phyloP scores from a whole-genome alignment of 75 land plant species.

The Selaginella tamariscina region DNA sequence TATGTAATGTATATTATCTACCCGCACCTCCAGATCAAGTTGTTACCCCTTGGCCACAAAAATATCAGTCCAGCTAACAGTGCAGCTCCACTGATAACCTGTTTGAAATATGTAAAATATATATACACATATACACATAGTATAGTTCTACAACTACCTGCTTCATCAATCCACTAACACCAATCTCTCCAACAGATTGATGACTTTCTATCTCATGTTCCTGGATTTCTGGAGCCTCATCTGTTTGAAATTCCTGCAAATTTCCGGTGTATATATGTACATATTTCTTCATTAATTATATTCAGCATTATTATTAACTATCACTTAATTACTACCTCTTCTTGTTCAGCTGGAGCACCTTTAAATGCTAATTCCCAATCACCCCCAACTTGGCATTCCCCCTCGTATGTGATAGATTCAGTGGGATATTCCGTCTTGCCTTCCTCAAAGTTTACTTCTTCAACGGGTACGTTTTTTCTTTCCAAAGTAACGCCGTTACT shows the following conservation, averaged over 20 bases:
- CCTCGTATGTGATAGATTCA: too few species aligned
- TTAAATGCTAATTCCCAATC: neutral
- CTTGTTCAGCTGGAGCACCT: neutral
- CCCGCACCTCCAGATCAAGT: constrained; percentile 1
- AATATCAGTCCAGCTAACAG: neutral
- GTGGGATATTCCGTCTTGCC: too few species aligned
- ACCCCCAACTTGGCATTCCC: too few species aligned
- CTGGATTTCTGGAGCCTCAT: neutral
- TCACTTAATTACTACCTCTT: neutral
- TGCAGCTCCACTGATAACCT: neutral
- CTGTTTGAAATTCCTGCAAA: neutral
- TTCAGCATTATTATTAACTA: too few species aligned
- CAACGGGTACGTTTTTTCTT: neutral
- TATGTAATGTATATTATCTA: neutral
- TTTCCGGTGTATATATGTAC: too few species aligned
- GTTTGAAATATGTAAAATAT: neutral
- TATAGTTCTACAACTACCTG: neutral
- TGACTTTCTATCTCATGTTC: too few species aligned
- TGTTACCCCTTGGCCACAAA: constrained; percentile 3
- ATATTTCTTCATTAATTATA: too few species aligned
- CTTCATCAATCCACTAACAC: neutral
- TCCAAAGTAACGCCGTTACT: neutral
- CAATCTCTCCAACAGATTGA: too few species aligned
- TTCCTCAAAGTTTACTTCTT: neutral
- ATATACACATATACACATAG: neutral